Evolutionary conservation across 2,329 filamentous ascomycete species (phyloP).

Genomic region (Talaromyces atroroseus): DNA sequence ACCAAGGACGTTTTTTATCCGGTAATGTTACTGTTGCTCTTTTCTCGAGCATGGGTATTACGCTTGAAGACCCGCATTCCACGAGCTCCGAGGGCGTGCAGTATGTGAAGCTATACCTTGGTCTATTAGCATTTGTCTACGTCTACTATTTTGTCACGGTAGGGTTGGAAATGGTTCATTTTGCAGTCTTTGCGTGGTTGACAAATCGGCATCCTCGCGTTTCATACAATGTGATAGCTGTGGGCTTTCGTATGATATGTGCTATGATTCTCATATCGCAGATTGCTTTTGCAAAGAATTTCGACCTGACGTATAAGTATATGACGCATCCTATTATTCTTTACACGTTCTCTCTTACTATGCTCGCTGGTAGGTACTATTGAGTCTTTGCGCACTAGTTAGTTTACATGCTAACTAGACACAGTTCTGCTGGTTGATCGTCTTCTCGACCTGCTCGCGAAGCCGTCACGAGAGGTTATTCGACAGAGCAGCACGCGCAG

Average conservation of each 20-base stretch:
- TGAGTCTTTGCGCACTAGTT: background rate
- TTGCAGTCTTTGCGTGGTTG: constrained; percentile 29
- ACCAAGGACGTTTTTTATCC: constrained; percentile 29
- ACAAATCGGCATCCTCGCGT: constrained; percentile 22
- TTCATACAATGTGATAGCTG: constrained; percentile 22
- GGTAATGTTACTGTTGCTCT: constrained; percentile 37
- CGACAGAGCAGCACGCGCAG: constrained; percentile 13
- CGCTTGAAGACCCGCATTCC: constrained; percentile 26
- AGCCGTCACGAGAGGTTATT: constrained; percentile 18
- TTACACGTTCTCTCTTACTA: constrained; percentile 28
- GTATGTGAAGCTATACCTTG: constrained; percentile 33
- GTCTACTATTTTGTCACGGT: constrained; percentile 37
- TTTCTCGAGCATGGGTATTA: constrained; percentile 37
- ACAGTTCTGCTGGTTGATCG: constrained; percentile 31
- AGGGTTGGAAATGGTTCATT: constrained; percentile 31
- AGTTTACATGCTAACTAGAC: constrained; percentile 3
- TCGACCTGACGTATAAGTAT: constrained; percentile 31
- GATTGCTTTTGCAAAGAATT: constrained; percentile 27
- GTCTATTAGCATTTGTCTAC: constrained; percentile 35
- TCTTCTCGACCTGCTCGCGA: constrained; percentile 27
- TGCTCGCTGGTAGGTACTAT: constrained; percentile 25
- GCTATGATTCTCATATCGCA: constrained; percentile 25
- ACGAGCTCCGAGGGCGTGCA: constrained; percentile 24
- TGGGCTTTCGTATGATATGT: constrained; percentile 24
- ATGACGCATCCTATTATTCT: constrained; percentile 38